Evolutionary conservation across 495 filamentous ascomycete species (phyloP), one percentile per base, ranked within the genome.

Genomic region (Penicillium lagena): DNA sequence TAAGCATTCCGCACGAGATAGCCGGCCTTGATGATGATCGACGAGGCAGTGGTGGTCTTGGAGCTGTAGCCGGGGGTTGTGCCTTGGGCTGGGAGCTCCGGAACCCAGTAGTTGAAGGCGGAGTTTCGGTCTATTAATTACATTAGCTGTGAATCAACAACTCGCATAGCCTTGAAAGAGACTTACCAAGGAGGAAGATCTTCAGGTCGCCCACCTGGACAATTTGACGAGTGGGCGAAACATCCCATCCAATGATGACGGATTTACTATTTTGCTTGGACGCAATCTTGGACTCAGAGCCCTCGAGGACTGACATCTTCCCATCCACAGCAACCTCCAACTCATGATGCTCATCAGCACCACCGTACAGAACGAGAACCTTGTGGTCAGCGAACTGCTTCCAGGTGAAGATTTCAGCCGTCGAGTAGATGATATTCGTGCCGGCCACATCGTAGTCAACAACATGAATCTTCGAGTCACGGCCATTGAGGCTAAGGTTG

Each of bases 51-150:
- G 2, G 50, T 56, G 33, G 70, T 58, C 50, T 63, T 40, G n/a
- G 58, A 68, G 37, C 59, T 64, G 37, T 58, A 75, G 4, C 60
- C 64, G 14, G 68, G 60, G 12, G 47, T 50, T 11, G 37, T 61
- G n/a, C 51, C 62, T n/a, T 33, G 48, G 41, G 47, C 50, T 1
- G 62, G 62, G 9, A 81, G 55, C 46, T 85, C 68, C 2, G 81
- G 75, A 10, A 77, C 73, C 85, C 84, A 89, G 71, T 83, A 87
- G 52, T 85, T 80, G 63, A 88, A 88, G 0, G 82, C 84, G n/a
- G 75, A 66, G 60, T 85, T 82, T n/a, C 84, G 76, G 52, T 85
- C 80, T 69, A 45, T 12, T 10, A 9, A 9, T 5, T 13, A 33
- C 5, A n/a, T 52, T 14, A 50, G 54, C 40, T 5, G 22, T 7